Conservation (phyloP, 1,284 basidiomycete species). For the Thecaphora frezii region DNA sequence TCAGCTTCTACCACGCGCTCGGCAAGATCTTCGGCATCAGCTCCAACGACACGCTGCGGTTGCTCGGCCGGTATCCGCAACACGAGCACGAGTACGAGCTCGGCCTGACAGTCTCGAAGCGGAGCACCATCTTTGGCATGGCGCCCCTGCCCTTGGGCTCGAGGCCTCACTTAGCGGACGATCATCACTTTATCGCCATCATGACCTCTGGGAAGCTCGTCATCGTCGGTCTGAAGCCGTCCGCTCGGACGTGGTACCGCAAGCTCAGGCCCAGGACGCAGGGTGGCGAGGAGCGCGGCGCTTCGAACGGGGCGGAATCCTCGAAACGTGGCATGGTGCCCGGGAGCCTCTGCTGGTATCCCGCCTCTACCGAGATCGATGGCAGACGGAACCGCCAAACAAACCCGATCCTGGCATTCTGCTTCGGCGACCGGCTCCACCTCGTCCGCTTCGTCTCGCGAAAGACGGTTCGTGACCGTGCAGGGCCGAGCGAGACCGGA, state of each 20-base stretch:
- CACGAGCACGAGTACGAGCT: constrained; percentile 29
- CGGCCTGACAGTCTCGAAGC: constrained; percentile 14
- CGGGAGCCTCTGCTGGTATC: constrained; percentile 50
- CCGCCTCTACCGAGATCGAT: constrained; percentile 30
- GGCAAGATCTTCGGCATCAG: constrained; percentile 94
- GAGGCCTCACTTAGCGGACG: constrained; percentile 74
- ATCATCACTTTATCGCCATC: constrained; percentile 81
- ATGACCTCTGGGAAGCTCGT: constrained; percentile 88
- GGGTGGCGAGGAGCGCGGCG: neutral
- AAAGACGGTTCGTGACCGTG: constrained; percentile 2
- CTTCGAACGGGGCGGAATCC: too few species aligned
- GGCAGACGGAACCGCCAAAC: constrained; percentile 29
- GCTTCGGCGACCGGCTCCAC: constrained; percentile 38
- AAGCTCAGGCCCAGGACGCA: constrained; percentile 11
- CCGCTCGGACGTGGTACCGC: constrained; percentile 81
- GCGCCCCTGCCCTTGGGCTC: constrained; percentile 81
- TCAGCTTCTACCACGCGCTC: constrained; percentile 92
- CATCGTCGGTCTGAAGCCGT: constrained; percentile 87
- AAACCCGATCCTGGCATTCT: constrained; percentile 48
- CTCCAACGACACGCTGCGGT: constrained; percentile 88
- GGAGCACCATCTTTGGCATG: constrained; percentile 72
- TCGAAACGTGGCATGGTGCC: too few species aligned
- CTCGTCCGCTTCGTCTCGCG: constrained; percentile 36
- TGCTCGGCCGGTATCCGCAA: constrained; percentile 78
- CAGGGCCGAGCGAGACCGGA: neutral